Base-by-base conservation (phyloP, 176 grass and related monocot species). In the Carex pumila region DNA sequence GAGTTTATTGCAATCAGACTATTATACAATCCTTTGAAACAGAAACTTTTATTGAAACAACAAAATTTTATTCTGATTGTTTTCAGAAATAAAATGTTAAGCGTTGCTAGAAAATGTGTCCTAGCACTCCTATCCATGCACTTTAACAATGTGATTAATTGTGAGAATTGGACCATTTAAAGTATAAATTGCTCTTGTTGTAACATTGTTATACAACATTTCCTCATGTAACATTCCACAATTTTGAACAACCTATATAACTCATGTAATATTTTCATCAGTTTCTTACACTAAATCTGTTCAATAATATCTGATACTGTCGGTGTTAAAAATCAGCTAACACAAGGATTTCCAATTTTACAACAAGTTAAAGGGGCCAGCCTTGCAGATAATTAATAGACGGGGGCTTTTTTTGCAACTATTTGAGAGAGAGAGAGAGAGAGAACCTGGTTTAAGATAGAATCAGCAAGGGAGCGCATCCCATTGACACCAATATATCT, bases 391-490 rank as follows among this genome's bases (percentile, higher is more conserved):
- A 29, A 62, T 62, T 62, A 22, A 10, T 10, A 22, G 21, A 10
- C 19, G 11, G 60, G 60, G 19, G 60, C 6, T 3, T 62, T 62
- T 62, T 62, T 62, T 25, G 68, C 39, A 39, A 1, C 11, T 14
- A 39, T 45, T 71, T 6, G 0, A 72, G 0, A 45, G 49, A 39
- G 31, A 79, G 54, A 79, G 54, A 67, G 63, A 66, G 21, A 30
- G 6, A 19, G 21, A 65, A 98, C 95, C 92, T 94, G 62, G 57
- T 76, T 85, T 79, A 98, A 69, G 61, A 98, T 93, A 19, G 92
- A 92, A 79, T 89, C 88, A 10, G 91, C 92, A 61, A 98, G 95
- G 4, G 50, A 21, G 18, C 89, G 95, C 95, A 98, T 94, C 49
- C 95, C 95, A 21, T 91, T 80, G 14, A 90, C 79, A 29, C 86